Evolutionary conservation across 495 filamentous ascomycete species (phyloP).

Genomic region (Copromyces sp.): DNA sequence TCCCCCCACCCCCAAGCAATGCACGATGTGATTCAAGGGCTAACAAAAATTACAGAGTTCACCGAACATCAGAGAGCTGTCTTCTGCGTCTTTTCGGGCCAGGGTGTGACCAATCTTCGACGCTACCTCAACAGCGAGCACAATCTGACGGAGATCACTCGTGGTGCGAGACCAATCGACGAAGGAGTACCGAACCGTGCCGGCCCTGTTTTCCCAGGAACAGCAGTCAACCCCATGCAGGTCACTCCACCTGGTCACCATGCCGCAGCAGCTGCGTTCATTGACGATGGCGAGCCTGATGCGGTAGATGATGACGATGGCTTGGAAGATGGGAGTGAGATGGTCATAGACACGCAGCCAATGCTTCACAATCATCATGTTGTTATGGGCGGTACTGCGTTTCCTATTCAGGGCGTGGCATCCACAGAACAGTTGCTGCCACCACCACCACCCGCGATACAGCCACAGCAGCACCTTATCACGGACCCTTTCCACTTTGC

Average conservation of each 20-base stretch:
- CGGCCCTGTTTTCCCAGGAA: neutral
- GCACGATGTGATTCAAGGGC: conserved; percentile 1
- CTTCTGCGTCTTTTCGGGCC: conserved; percentile 94
- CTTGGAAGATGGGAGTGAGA: conserved; percentile 33
- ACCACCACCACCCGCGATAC: conserved; percentile 4
- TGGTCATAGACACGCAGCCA: conserved; percentile 28
- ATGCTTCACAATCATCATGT: conserved; percentile 2
- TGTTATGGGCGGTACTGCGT: neutral
- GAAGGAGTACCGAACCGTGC: neutral
- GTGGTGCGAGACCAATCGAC: neutral
- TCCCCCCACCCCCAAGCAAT: neutral
- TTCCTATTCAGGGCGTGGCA: neutral
- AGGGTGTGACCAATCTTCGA: conserved; percentile 69
- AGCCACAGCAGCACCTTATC: neutral
- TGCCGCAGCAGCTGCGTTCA: conserved; percentile 9
- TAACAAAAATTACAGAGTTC: conserved; percentile 56
- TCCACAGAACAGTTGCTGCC: neutral
- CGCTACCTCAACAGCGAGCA: conserved; percentile 57
- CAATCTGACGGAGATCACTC: conserved; percentile 8
- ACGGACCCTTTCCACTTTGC: conserved; percentile 12
- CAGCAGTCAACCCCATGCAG: neutral
- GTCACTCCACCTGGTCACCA: conserved; percentile 10
- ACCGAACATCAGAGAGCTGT: conserved; percentile 89
- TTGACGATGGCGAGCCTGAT: conserved; percentile 27
- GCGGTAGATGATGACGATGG: conserved; percentile 33